Evolutionary conservation across 2,329 filamentous ascomycete species (phyloP).

Genomic region (Pseudogymnoascus sp.): DNA sequence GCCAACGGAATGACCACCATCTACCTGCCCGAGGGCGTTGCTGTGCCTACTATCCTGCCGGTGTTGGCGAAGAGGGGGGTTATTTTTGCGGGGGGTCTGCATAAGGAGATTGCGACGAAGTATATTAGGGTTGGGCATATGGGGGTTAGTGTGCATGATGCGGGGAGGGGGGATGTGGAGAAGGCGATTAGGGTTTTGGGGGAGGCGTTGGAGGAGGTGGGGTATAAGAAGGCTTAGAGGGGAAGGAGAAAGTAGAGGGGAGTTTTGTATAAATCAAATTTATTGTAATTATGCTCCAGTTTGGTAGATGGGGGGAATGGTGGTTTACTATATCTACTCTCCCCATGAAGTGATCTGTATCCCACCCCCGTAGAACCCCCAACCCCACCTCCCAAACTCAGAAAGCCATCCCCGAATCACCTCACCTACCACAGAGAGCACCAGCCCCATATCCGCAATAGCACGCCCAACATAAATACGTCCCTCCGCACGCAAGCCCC

Average conservation of each 20-base stretch:
- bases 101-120: slow-evolving; percentile 89
- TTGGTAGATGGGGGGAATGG: not conserved
- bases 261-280: not conserved
- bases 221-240: slow-evolving; percentile 5
- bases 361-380: not conserved
- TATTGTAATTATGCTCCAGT: not conserved
- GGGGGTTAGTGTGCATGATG: slow-evolving; percentile 67
- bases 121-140: slow-evolving; percentile 97
- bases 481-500: too few species aligned
- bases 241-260: not conserved
- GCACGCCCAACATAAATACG: too few species aligned
- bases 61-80: slow-evolving; percentile 80
- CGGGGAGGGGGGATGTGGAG: slow-evolving; percentile 1
- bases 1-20: slow-evolving; percentile 98
- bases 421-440: not conserved
- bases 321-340: not conserved
- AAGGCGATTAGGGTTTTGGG: not conserved
- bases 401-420: not conserved
- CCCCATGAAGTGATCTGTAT: not conserved
- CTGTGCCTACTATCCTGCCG: slow-evolving; percentile 75
- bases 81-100: slow-evolving; percentile 88
- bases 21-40: slow-evolving; percentile 79
- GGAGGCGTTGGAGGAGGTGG: not conserved
- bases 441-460: too few species aligned
- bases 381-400: not conserved